These are phyloP conservation scores for Trypanosoma mega DNA, from an alignment of 208 protist genomes.

Conservation along the genomic window DNA sequence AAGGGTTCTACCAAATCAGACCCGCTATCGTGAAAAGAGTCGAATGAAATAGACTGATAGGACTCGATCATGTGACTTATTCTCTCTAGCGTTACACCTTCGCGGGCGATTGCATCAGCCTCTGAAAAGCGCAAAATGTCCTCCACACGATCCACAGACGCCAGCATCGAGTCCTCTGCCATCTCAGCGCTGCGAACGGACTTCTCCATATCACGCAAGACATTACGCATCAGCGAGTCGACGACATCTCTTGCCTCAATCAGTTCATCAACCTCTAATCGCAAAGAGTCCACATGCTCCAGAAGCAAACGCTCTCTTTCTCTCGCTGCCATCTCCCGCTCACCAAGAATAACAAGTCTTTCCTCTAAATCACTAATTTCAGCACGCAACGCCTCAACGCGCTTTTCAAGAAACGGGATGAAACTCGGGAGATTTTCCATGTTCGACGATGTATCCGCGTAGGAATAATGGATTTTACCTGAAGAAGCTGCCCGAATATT, in stretches of 20 bases:
- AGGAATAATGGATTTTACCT: background rate
- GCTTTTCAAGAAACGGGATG: background rate
- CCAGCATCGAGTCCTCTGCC: conserved; percentile 28
- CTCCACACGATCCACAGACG: conserved; percentile 15
- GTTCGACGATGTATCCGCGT: background rate
- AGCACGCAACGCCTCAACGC: background rate
- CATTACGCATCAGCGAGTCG: conserved; percentile 2
- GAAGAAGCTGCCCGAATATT: too few species aligned
- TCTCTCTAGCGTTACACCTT: conserved; percentile 9
- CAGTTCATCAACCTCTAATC: background rate
- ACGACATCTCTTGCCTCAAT: conserved; percentile 14
- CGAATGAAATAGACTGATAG: background rate
- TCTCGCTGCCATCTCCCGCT: background rate
- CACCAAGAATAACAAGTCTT: background rate
- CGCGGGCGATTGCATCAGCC: conserved; percentile 23
- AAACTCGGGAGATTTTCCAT: background rate
- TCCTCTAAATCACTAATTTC: background rate
- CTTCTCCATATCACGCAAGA: conserved; percentile 22
- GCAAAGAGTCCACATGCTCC: background rate
- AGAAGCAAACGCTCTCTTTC: background rate
- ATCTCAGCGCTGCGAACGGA: conserved; percentile 22
- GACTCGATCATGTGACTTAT: conserved; percentile 7
- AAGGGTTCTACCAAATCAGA: background rate
- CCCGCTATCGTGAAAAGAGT: background rate
- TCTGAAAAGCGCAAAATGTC: conserved; percentile 25